A percentile compares a stretch with the other conserved stretches of the same genome.
phyloP scores from a whole-genome alignment of 495 filamentous ascomycete genomes.

The Glarea lozoyensis region DNA sequence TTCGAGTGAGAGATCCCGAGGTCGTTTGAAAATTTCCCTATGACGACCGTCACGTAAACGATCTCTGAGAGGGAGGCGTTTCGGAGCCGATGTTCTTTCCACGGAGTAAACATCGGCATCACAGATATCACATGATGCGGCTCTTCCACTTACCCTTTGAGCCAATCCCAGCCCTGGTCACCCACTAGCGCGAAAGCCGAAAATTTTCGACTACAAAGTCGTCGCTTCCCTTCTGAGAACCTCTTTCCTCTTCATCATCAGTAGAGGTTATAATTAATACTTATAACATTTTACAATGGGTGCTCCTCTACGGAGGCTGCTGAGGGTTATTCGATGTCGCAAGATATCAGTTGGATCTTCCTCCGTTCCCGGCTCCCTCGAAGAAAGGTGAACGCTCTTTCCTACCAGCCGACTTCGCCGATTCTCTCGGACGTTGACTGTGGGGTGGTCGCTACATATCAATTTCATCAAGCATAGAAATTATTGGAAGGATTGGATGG shows the following conservation, averaged over 20 bases:
- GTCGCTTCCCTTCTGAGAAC: constrained; percentile 3
- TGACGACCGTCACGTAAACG: no score
- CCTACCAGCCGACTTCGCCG: constrained; percentile 25
- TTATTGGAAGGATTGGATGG: constrained; percentile 2
- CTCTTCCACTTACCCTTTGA: no score
- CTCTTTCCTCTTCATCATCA: constrained; percentile 37
- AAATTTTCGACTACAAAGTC: constrained; percentile 9
- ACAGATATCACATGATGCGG: no score
- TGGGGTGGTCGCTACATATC: constrained; percentile 42
- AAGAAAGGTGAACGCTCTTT: constrained; percentile 29
- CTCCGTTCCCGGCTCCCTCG: constrained; percentile 48
- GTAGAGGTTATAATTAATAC: constrained; percentile 27
- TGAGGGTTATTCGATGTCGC: constrained; percentile 37
- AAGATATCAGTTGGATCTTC: constrained; percentile 37
- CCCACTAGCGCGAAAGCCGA: no score
- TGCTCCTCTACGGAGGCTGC: constrained; percentile 43
- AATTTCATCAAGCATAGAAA: constrained; percentile 1
- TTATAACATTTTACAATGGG: constrained; percentile 30
- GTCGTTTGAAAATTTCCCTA: no score
- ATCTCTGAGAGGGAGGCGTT: no score
- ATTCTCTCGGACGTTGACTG: constrained; percentile 38
- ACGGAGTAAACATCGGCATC: no score
- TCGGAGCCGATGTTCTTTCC: no score
- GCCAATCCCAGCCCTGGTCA: no score
- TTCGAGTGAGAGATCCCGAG: no score